These are phyloP conservation scores for Diaporthe amygdali DNA, from an alignment of 2,329 filamentous ascomycete species.

Conservation along the genomic window DNA sequence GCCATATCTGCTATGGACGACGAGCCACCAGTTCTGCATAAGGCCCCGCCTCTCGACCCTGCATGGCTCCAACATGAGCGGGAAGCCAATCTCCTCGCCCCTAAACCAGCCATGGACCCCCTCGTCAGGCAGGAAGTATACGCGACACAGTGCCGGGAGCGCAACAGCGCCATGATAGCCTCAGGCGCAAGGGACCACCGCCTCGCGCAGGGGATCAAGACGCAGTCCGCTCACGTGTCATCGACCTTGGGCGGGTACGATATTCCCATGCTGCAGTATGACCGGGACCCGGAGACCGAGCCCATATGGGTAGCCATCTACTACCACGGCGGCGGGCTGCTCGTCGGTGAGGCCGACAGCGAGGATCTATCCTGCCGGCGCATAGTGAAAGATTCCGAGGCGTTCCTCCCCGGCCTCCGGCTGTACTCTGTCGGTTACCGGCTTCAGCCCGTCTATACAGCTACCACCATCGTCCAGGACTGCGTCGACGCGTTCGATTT, in stretches of 20 bases:
- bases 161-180: conserved; percentile 41
- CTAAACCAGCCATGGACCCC: conserved; percentile 33
- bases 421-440: conserved; percentile 54
- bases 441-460: conserved; percentile 45
- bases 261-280: conserved; percentile 45
- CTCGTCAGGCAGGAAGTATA: conserved; percentile 45
- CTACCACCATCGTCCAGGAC: conserved; percentile 47
- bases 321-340: conserved; percentile 54
- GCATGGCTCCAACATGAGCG: conserved; percentile 47
- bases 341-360: conserved; percentile 53
- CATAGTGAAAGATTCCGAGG: conserved; percentile 37
- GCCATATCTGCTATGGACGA: neutral
- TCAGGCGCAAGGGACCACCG: conserved; percentile 41
- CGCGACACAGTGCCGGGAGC: conserved; percentile 44
- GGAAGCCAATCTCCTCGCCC: conserved; percentile 32
- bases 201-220: conserved; percentile 40
- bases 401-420: conserved; percentile 30
- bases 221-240: conserved; percentile 33
- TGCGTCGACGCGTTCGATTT: conserved; percentile 42
- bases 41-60: conserved; percentile 44
- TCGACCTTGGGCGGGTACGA: conserved; percentile 39
- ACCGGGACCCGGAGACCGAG: conserved; percentile 26
- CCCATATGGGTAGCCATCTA: conserved; percentile 44
- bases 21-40: conserved; percentile 34
- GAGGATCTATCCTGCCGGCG: conserved; percentile 54